Percentiles rank a stretch among this genome's conserved stretches.
These are phyloP conservation scores for Podospora australis DNA, from an alignment of 495 filamentous ascomycete species.

Conservation along the genomic window DNA sequence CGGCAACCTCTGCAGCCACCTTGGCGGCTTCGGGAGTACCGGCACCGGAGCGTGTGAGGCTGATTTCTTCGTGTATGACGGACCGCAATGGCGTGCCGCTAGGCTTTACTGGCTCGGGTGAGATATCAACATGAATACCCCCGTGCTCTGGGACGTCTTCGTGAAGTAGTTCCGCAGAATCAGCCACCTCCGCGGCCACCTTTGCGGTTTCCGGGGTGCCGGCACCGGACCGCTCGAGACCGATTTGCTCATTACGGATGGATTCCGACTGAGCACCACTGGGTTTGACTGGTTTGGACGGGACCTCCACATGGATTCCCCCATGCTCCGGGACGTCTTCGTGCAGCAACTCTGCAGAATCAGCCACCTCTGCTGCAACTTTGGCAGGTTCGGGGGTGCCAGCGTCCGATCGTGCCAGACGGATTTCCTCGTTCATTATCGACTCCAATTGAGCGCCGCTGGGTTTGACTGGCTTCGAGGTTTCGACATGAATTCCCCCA, in stretches of 20 bases:
- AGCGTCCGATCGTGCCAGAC: slow-evolving; percentile 16
- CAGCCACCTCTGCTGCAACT: slow-evolving; percentile 36
- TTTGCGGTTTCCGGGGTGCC: slow-evolving; percentile 19
- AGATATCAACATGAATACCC: no score
- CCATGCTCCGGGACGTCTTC: slow-evolving; percentile 24
- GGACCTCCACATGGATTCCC: no score
- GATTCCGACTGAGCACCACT: neutral
- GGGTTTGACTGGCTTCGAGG: neutral
- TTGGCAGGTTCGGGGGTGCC: slow-evolving; percentile 19
- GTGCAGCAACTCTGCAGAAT: slow-evolving; percentile 34
- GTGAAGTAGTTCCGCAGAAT: slow-evolving; percentile 34
- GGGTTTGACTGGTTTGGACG: neutral
- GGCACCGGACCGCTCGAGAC: slow-evolving; percentile 16
- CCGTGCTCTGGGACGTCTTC: slow-evolving; percentile 24
- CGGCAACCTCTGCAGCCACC: slow-evolving; percentile 43
- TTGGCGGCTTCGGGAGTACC: slow-evolving; percentile 32
- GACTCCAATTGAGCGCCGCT: neutral
- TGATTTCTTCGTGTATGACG: slow-evolving; percentile 20
- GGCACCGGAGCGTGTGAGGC: slow-evolving; percentile 25
- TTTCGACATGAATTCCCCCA: no score
- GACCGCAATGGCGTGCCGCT: neutral
- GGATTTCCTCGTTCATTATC: slow-evolving; percentile 19
- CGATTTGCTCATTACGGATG: slow-evolving; percentile 21
- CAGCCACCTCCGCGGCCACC: slow-evolving; percentile 36
- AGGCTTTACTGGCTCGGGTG: neutral